A percentile compares a stretch with the other conserved stretches of the same genome.
Conservation (phyloP, 306 rosid genomes). For the Rosa rugosa region DNA sequence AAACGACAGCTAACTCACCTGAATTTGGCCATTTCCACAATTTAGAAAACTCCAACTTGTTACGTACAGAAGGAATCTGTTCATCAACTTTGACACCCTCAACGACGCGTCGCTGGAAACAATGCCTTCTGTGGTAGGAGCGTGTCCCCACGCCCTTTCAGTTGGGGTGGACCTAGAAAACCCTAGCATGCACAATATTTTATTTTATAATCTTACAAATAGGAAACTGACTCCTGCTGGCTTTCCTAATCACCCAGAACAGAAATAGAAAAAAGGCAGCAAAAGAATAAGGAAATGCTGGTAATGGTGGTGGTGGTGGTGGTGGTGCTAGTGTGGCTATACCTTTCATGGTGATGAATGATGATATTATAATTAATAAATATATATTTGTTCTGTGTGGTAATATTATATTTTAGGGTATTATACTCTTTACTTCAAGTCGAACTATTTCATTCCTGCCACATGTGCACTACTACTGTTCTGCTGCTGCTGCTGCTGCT, state of each 20-base stretch:
- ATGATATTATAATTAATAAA: not conserved
- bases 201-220: not conserved
- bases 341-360: conserved; percentile 23
- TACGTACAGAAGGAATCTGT: not conserved
- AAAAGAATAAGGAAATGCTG: not conserved
- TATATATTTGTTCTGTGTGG: not conserved
- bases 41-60: not conserved
- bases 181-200: not conserved
- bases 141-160: not conserved
- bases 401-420: not conserved
- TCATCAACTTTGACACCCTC: not conserved
- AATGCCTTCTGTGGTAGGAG: not conserved
- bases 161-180: not conserved
- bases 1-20: not conserved
- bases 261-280: not conserved
- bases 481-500: not conserved
- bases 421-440: conserved; percentile 15
- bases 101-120: not conserved
- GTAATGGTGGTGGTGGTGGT: not conserved
- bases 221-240: conserved; percentile 8
- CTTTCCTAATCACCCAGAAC: not conserved
- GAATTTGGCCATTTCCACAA: not conserved
- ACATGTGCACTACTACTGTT: not conserved
- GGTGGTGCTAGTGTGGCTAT: conserved; percentile 24
- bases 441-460: conserved; percentile 10